Evolutionary conservation across 1,284 basidiomycete genomes (phyloP).

Genomic region (Pterula multifida): DNA sequence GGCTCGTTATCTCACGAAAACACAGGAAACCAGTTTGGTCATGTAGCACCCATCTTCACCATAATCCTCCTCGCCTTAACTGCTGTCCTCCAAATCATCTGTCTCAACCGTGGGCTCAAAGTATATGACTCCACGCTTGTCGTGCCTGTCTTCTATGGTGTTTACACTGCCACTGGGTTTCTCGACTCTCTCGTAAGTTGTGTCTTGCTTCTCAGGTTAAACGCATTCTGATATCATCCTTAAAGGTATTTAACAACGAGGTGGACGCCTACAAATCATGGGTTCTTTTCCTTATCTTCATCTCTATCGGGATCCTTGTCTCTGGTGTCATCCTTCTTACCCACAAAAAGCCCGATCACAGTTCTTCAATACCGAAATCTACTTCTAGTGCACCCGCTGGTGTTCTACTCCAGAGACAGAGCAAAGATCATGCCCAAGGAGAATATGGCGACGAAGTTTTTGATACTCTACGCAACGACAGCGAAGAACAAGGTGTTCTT

Average conservation of each 20-base stretch:
- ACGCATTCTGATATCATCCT: neutral
- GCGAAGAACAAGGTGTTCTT: neutral
- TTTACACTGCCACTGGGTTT: constrained; percentile 53
- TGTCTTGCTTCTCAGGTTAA: constrained; percentile 1
- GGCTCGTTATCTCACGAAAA: constrained; percentile 66
- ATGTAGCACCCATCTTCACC: constrained; percentile 72
- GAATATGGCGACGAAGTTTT: neutral
- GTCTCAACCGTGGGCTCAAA: constrained; percentile 76
- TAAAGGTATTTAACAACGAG: constrained; percentile 66
- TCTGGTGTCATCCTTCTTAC: constrained; percentile 79
- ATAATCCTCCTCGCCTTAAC: constrained; percentile 70
- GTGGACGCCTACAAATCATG: constrained; percentile 74
- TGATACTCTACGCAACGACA: neutral
- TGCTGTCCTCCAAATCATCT: constrained; percentile 83
- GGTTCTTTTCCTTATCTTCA: constrained; percentile 78
- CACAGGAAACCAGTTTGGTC: constrained; percentile 77
- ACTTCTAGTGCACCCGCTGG: constrained; percentile 11
- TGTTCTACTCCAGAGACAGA: constrained; percentile 13
- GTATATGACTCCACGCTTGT: constrained; percentile 72
- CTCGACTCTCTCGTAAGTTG: constrained; percentile 19
- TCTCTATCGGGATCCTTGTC: constrained; percentile 76
- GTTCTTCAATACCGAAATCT: constrained; percentile 12
- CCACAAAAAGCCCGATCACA: constrained; percentile 66
- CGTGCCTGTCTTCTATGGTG: constrained; percentile 64
- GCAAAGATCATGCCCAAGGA: constrained; percentile 21